These are phyloP conservation scores for Taphrina flavorubra DNA, from an alignment of 1,139 yeast species.

Conservation along the genomic window DNA sequence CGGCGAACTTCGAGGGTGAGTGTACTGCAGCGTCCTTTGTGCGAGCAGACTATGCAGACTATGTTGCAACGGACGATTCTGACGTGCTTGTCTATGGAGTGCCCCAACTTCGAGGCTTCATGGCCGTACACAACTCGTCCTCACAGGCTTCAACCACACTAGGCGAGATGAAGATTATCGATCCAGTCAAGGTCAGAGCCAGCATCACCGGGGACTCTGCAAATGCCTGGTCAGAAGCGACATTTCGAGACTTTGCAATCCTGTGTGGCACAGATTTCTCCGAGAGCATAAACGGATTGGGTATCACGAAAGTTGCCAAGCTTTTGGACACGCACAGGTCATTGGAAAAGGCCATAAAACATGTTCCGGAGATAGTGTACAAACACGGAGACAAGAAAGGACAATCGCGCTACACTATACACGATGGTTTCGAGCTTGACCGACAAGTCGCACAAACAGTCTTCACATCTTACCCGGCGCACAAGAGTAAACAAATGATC, in stretches of 20 bases:
- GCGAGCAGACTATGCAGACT: constrained; percentile 30
- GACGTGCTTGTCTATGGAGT: constrained; percentile 42
- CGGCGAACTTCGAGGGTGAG: constrained; percentile 33
- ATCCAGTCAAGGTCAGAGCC: constrained; percentile 10
- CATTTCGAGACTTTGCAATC: constrained; percentile 30
- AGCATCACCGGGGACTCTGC: background rate
- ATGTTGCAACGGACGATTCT: constrained; percentile 40
- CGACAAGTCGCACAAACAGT: constrained; percentile 13
- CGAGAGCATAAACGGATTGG: constrained; percentile 21
- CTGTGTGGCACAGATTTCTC: constrained; percentile 40
- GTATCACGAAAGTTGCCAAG: constrained; percentile 16
- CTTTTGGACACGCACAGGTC: constrained; percentile 8
- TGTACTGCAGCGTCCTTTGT: constrained; percentile 34
- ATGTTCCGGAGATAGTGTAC: background rate
- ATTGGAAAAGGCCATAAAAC: constrained; percentile 5
- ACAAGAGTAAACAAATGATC: background rate
- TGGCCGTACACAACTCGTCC: constrained; percentile 6
- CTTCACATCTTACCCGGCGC: constrained; percentile 26
- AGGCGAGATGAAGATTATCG: constrained; percentile 13
- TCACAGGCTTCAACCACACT: background rate
- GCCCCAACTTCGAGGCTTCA: constrained; percentile 42
- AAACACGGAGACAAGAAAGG: constrained; percentile 26
- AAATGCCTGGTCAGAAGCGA: background rate
- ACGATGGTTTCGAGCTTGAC: constrained; percentile 18
- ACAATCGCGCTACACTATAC: background rate